These are phyloP conservation scores for Tetrapisispora nanseiensis DNA, from an alignment of 805 yeast genomes.

Conservation along the genomic window DNA sequence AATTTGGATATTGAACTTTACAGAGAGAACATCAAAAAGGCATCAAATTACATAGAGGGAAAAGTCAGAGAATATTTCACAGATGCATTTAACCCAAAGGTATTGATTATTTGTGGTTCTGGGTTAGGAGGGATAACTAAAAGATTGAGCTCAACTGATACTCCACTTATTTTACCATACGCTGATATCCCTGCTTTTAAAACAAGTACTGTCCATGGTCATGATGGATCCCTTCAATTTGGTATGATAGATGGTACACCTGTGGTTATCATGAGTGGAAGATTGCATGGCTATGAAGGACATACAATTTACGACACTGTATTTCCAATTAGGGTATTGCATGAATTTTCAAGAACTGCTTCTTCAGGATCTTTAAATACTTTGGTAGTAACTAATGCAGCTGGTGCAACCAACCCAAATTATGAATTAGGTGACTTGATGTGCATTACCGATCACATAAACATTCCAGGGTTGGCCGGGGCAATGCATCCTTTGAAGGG, in stretches of 20 bases:
- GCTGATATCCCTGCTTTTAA: conserved; percentile 69
- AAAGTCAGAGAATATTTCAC: neutral
- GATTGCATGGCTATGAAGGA: conserved; percentile 90
- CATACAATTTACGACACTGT: conserved; percentile 72
- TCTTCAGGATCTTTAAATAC: conserved; percentile 37
- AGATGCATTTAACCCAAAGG: conserved; percentile 24
- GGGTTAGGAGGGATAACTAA: conserved; percentile 83
- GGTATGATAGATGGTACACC: conserved; percentile 69
- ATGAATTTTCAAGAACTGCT: conserved; percentile 29
- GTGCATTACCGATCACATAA: conserved; percentile 83
- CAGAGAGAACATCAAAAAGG: conserved; percentile 1
- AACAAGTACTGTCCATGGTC: conserved; percentile 81
- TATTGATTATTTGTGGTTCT: conserved; percentile 84
- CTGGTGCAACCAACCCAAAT: conserved; percentile 70
- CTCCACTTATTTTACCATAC: conserved; percentile 47
- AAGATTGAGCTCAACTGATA: conserved; percentile 24
- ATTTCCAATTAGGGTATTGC: conserved; percentile 74
- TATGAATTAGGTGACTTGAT: conserved; percentile 81
- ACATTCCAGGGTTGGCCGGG: conserved; percentile 86
- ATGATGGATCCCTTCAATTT: conserved; percentile 70
- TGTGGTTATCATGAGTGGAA: conserved; percentile 87
- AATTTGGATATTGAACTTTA: conserved; percentile 6
- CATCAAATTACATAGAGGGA: conserved; percentile 4
- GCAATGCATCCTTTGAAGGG: conserved; percentile 73
- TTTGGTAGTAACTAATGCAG: conserved; percentile 87